Evolutionary conservation across 108 stramenopile genomes (phyloP).

Genomic region (Cyclotella sp.): DNA sequence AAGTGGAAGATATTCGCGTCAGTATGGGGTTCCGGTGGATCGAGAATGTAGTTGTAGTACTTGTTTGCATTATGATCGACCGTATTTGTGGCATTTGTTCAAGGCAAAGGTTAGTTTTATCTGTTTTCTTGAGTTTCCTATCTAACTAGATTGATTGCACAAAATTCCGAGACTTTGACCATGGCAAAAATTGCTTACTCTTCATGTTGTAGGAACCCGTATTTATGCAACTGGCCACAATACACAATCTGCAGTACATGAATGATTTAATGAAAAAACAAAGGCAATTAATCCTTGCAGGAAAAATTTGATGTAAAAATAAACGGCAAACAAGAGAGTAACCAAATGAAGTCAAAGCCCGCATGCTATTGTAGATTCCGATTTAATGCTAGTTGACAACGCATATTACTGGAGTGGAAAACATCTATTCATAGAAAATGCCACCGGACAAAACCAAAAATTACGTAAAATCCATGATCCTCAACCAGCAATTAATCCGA

Average conservation of each 20-base stretch:
- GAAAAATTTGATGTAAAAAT: constrained; percentile 66
- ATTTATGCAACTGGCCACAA: constrained; percentile 73
- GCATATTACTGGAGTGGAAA: too few relatives aligned
- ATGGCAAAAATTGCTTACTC: not conserved
- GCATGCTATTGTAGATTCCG: too few relatives aligned
- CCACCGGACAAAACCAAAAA: not conserved
- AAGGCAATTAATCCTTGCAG: constrained; percentile 83
- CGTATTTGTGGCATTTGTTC: constrained; percentile 93
- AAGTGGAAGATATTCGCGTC: constrained; percentile 56
- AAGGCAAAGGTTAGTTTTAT: constrained; percentile 69
- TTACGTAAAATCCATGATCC: not conserved
- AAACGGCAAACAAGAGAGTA: not conserved
- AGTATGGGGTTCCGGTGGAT: constrained; percentile 82
- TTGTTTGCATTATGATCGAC: constrained; percentile 85
- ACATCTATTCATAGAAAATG: too few relatives aligned
- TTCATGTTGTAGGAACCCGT: constrained; percentile 65
- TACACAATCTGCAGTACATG: constrained; percentile 95
- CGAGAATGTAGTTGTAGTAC: constrained; percentile 79
- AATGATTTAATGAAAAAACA: constrained; percentile 86
- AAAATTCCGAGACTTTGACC: too few relatives aligned
- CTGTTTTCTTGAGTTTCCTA: not conserved
- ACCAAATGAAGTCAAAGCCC: too few relatives aligned
- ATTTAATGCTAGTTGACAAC: too few relatives aligned
- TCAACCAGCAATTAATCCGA: not conserved
- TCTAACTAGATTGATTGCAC: too few relatives aligned